Evolutionary conservation across 2,329 filamentous ascomycete genomes (phyloP).

Genomic region (Eutypella sp.): DNA sequence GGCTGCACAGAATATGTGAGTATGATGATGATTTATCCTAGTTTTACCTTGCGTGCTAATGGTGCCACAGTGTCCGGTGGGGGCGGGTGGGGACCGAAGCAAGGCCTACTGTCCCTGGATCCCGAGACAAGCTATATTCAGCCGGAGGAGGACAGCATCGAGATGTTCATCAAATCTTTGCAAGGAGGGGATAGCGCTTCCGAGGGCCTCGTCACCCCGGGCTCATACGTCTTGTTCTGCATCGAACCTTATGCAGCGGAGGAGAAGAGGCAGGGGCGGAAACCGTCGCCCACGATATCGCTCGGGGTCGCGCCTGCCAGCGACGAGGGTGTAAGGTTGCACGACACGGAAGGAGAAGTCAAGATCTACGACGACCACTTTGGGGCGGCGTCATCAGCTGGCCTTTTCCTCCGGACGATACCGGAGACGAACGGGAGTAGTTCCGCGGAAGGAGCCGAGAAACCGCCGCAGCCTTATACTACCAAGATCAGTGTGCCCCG

Average conservation of each 20-base stretch:
- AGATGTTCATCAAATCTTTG: constrained; percentile 49
- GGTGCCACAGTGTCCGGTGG: constrained; percentile 63
- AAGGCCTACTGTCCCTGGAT: constrained; percentile 73
- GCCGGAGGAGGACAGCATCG: constrained; percentile 46
- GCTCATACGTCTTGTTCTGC: constrained; percentile 64
- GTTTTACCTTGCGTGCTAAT: constrained; percentile 16
- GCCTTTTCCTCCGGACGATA: constrained; percentile 43
- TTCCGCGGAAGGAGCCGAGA: background rate
- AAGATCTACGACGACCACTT: constrained; percentile 42
- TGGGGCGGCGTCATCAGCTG: constrained; percentile 57
- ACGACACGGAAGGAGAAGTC: constrained; percentile 17
- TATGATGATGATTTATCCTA: constrained; percentile 11
- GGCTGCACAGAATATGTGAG: constrained; percentile 43
- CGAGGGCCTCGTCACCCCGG: constrained; percentile 55
- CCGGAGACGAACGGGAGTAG: constrained; percentile 3
- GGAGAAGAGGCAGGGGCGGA: constrained; percentile 9
- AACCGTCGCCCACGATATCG: constrained; percentile 7
- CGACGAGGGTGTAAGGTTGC: constrained; percentile 9
- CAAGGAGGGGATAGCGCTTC: constrained; percentile 33
- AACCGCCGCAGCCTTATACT: constrained; percentile 12
- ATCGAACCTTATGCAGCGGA: constrained; percentile 30
- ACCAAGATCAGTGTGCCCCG: constrained; percentile 26
- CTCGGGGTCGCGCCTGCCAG: constrained; percentile 20
- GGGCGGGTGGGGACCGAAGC: constrained; percentile 78
- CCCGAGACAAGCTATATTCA: constrained; percentile 55